Percentiles rank a stretch among this genome's conserved stretches.
Evolutionary conservation across 2,329 filamentous ascomycete species (phyloP).

Genomic region (Colletotrichum lupini): DNA sequence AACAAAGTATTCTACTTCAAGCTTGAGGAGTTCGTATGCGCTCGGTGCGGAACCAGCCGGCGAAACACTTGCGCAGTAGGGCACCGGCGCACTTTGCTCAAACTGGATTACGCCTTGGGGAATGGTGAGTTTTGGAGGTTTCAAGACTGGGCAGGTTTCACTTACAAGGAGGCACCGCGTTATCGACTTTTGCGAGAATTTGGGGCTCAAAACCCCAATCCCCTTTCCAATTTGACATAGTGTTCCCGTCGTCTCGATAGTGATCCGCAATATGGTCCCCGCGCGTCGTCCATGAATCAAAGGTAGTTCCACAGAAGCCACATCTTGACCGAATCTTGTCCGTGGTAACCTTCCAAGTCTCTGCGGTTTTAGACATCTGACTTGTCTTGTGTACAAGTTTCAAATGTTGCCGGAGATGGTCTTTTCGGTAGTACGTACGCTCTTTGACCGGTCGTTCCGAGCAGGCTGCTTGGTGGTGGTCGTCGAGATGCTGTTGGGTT

Average conservation of each 20-base stretch:
- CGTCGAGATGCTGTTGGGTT: conserved; percentile 45
- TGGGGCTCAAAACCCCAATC: conserved; percentile 53
- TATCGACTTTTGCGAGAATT: conserved; percentile 50
- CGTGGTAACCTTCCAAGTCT: conserved; percentile 49
- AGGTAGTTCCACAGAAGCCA: conserved; percentile 51
- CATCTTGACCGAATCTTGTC: conserved; percentile 51
- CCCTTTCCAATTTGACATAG: conserved; percentile 57
- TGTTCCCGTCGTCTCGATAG: conserved; percentile 50
- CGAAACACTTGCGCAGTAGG: conserved; percentile 20
- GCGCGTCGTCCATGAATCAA: conserved; percentile 51
- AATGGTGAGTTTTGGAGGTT: neutral
- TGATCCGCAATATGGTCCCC: conserved; percentile 54
- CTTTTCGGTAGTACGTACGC: conserved; percentile 55
- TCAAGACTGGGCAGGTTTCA: neutral
- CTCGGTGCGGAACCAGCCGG: conserved; percentile 37
- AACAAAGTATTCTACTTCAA: conserved; percentile 46
- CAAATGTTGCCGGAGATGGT: conserved; percentile 56
- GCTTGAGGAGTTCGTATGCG: conserved; percentile 50
- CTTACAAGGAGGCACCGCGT: conserved; percentile 55
- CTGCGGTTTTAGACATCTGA: conserved; percentile 56
- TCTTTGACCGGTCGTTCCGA: conserved; percentile 59
- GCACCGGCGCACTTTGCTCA: conserved; percentile 12
- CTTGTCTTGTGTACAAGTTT: conserved; percentile 54
- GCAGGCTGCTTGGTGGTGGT: conserved; percentile 57
- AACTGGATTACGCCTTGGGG: conserved; percentile 27